Evolutionary conservation across 2,329 filamentous ascomycete species (phyloP), one percentile per base, ranked within the genome.

Genomic region (Claviceps sp.): DNA sequence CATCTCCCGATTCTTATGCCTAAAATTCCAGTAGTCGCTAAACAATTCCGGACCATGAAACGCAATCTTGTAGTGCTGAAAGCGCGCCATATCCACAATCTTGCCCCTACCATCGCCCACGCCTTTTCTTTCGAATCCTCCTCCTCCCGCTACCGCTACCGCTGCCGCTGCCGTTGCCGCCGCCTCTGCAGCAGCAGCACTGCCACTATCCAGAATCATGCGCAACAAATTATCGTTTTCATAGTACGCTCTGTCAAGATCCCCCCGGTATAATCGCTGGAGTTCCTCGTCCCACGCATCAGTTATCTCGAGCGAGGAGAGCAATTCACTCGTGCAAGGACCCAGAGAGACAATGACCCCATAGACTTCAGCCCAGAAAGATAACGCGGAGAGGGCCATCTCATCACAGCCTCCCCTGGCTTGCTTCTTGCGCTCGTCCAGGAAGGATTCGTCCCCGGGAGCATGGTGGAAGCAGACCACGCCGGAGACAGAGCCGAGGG

Each of bases 211-310:
- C 26, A 55, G 47, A 38, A 53, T 42, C 38, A 17, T 26, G 34
- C 49, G 53, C 53, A 55, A 47, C 11, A 55, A 50, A 6, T 26
- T 38, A 29, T 55, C 53, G 23, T 53, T 50, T 26, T 55, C 53
- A 45, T 44, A 37, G 43, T 52, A 47, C 23, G 53, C 52, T 13
- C 36, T 36, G 49, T 53, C 52, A 23, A 53, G 52, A 26, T 53
- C 43, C 17, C 53, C 46, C 11, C 45, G 46, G n/a, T 55, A 52
- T 14, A 53, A 16, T 6, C 51, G 51, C 47, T 55, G 53, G 2
- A 55, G 52, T 39, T 55, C 53, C 22, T 44, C 49, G 29, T 55
- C 53, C 53, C 53, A 55, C 8, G 17, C 36, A 36, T 55, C 53
- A 3, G 51, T 55, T 9, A 46, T 45, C 26, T 52, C 43, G 4